Percentiles rank a stretch among this genome's conserved stretches.
phyloP scores from a whole-genome alignment of 305 asterid genomes.

The Solanum hybrid region DNA sequence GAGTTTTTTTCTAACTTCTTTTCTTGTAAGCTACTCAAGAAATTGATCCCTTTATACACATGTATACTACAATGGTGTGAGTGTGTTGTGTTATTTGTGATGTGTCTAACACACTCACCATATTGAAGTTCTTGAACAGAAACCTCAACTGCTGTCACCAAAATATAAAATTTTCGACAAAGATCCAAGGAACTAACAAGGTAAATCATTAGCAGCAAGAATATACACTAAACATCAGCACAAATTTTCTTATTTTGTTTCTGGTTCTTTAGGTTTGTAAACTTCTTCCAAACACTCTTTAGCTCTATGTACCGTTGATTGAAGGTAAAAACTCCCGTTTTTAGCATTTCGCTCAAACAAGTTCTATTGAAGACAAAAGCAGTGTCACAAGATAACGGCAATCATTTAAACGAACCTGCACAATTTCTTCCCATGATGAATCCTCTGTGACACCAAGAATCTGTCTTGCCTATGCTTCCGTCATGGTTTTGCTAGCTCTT shows the following conservation, averaged over 20 bases:
- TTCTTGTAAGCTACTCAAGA: background rate
- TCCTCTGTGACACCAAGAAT: conserved; percentile 68
- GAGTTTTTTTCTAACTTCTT: background rate
- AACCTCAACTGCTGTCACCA: background rate
- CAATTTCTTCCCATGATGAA: conserved; percentile 64
- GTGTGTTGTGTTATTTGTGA: too few relatives aligned
- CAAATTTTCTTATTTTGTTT: background rate
- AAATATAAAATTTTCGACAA: background rate
- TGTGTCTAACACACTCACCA: background rate
- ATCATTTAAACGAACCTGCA: conserved; percentile 33
- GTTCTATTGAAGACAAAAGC: background rate
- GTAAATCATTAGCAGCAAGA: background rate
- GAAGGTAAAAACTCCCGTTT: conserved; percentile 39
- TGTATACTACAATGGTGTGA: background rate
- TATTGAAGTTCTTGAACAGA: background rate
- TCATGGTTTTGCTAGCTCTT: conserved; percentile 46
- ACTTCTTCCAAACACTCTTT: conserved; percentile 25
- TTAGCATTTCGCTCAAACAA: conserved; percentile 31
- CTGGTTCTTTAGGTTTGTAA: background rate
- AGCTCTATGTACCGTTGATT: conserved; percentile 37
- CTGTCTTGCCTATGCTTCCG: conserved; percentile 78
- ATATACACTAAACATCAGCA: background rate
- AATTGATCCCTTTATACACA: background rate
- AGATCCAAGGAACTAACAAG: background rate
- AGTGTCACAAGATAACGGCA: background rate